These are phyloP conservation scores for Acidomyces sp. DNA, from an alignment of 495 filamentous ascomycete genomes.

Conservation along the genomic window DNA sequence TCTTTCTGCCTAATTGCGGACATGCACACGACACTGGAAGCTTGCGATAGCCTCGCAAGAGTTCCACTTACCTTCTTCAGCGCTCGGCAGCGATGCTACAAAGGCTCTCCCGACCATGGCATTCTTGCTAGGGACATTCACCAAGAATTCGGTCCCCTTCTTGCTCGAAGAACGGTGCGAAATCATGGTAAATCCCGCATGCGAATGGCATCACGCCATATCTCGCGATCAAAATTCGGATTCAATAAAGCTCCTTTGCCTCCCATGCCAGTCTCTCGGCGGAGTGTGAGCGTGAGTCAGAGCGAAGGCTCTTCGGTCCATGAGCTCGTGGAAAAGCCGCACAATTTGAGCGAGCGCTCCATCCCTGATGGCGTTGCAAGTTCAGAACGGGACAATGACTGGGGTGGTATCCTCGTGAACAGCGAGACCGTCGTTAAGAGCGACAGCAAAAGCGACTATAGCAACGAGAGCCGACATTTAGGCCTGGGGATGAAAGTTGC, in stretches of 20 bases:
- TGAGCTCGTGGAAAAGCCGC: constrained; percentile 15
- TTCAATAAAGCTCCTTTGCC: background rate
- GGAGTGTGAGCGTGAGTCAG: constrained; percentile 6
- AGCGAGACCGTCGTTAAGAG: constrained; percentile 20
- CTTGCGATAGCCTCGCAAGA: constrained; percentile 29
- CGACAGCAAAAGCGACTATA: constrained; percentile 17
- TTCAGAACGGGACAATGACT: constrained; percentile 5
- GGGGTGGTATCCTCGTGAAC: constrained; percentile 23
- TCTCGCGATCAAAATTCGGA: background rate
- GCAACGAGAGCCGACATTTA: constrained; percentile 1
- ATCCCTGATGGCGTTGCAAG: background rate
- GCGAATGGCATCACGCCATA: background rate
- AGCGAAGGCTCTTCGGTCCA: constrained; percentile 10
- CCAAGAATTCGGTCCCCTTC: constrained; percentile 33
- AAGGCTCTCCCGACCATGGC: constrained; percentile 35
- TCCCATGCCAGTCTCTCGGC: background rate
- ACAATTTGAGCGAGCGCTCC: background rate
- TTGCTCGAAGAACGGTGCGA: constrained; percentile 6
- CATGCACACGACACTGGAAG: constrained; percentile 34
- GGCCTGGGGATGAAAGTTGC: constrained; percentile 21
- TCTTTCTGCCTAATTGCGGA: constrained; percentile 45
- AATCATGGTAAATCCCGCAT: background rate
- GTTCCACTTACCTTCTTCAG: constrained; percentile 45
- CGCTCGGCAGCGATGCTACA: constrained; percentile 43
- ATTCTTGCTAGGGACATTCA: constrained; percentile 39